Evolutionary conservation across 768 basidiomycete genomes (phyloP).

Genomic region (Amanita subjunquillea): DNA sequence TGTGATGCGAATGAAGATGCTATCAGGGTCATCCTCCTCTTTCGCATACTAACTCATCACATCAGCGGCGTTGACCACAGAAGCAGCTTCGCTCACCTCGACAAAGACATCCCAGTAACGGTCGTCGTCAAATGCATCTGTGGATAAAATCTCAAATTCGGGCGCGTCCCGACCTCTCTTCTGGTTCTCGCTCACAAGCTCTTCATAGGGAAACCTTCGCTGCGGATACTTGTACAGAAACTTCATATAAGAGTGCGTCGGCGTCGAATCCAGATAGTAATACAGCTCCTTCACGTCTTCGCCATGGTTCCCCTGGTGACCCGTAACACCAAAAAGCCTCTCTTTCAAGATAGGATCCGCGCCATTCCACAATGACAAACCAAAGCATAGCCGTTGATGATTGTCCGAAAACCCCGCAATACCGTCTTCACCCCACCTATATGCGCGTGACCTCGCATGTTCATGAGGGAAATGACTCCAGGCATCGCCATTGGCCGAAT

Average conservation of each 20-base stretch:
- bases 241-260: slow-evolving; percentile 99
- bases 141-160: slow-evolving; percentile 93
- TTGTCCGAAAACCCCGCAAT: slow-evolving; percentile 97
- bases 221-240: slow-evolving; percentile 99
- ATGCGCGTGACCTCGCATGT: slow-evolving; percentile 87
- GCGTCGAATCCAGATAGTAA: slow-evolving; percentile 97
- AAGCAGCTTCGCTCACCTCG: slow-evolving; percentile 49
- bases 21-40: slow-evolving; percentile 86
- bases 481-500: slow-evolving; percentile 91
- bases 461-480: slow-evolving; percentile 95
- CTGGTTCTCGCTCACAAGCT: slow-evolving; percentile 79
- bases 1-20: slow-evolving; percentile 87
- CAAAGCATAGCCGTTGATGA: slow-evolving; percentile 88
- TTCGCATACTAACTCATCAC: slow-evolving; percentile 76
- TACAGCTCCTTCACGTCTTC: slow-evolving; percentile 99
- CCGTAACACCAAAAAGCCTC: slow-evolving; percentile 91
- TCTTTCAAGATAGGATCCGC: slow-evolving; percentile 94
- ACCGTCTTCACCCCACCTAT: slow-evolving; percentile 99
- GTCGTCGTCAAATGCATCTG: slow-evolving; percentile 84
- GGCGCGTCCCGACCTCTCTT: slow-evolving; percentile 74
- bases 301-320: slow-evolving; percentile 97
- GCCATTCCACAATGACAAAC: slow-evolving; percentile 90
- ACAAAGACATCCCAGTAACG: slow-evolving; percentile 98
- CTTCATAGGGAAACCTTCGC: slow-evolving; percentile 84
- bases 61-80: not conserved